phyloP scores from a whole-genome alignment of 2,329 filamentous ascomycete species.

The Ophiostoma tasmaniense region DNA sequence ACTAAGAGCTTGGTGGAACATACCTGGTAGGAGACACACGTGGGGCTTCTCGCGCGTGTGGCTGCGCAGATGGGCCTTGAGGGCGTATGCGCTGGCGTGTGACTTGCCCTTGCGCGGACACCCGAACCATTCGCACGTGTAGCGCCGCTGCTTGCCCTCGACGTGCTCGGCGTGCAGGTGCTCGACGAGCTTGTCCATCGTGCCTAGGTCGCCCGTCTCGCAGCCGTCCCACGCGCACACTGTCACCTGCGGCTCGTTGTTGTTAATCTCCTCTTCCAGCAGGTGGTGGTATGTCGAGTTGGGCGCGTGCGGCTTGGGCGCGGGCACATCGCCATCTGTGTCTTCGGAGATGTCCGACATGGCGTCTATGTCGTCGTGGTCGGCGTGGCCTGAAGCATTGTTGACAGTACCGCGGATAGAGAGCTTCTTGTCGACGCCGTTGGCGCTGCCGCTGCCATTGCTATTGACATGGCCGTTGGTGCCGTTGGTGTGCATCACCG shows the following conservation, averaged over 20 bases:
- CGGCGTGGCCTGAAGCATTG: background rate
- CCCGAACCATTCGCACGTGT: slow-evolving; percentile 95
- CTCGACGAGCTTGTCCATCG: slow-evolving; percentile 74
- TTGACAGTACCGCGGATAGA: background rate
- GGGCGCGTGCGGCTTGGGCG: slow-evolving; percentile 8
- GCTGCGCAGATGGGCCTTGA: slow-evolving; percentile 95
- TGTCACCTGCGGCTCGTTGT: slow-evolving; percentile 69
- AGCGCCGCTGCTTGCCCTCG: slow-evolving; percentile 86
- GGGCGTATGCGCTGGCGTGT: slow-evolving; percentile 89
- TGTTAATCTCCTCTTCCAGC: slow-evolving; percentile 70
- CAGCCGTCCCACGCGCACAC: slow-evolving; percentile 73
- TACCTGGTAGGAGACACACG: slow-evolving; percentile 90
- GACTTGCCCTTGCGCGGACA: slow-evolving; percentile 81
- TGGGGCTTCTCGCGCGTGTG: slow-evolving; percentile 98
- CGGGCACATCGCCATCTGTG: slow-evolving; percentile 73
- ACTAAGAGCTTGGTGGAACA: slow-evolving; percentile 22
- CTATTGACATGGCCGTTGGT: background rate
- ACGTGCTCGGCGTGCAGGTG: slow-evolving; percentile 93
- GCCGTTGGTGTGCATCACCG: slow-evolving; percentile 10
- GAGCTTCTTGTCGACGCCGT: slow-evolving; percentile 17
- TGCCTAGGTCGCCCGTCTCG: slow-evolving; percentile 58
- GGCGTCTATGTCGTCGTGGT: slow-evolving; percentile 40
- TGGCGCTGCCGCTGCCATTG: background rate
- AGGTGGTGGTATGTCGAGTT: slow-evolving; percentile 26
- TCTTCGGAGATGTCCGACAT: slow-evolving; percentile 78